These are phyloP conservation scores for Kwoniella shandongensis DNA, from an alignment of 768 basidiomycete genomes.

Conservation along the genomic window DNA sequence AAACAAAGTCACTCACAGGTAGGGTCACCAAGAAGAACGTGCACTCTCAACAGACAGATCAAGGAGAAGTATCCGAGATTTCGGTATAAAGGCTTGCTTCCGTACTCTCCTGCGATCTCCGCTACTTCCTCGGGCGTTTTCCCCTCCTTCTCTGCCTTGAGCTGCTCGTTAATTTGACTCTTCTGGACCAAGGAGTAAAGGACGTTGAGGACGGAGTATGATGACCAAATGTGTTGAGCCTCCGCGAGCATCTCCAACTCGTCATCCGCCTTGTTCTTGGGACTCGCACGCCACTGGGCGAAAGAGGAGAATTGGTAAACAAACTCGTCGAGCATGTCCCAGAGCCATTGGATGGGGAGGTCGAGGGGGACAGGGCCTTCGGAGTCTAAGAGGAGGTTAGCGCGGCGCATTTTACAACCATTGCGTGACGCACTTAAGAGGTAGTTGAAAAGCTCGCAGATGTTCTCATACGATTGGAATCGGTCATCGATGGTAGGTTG, in stretches of 20 bases:
- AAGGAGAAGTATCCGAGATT: conserved; percentile 97
- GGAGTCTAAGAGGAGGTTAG: conserved; percentile 63
- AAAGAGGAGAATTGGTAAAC: conserved; percentile 99
- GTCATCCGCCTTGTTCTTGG: conserved; percentile 78
- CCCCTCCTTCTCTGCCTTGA: conserved; percentile 75
- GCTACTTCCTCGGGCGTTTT: conserved; percentile 78
- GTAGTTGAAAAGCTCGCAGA: conserved; percentile 97
- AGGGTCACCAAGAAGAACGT: conserved; percentile 85
- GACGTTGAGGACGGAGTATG: conserved; percentile 96
- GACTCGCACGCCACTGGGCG: conserved; percentile 79
- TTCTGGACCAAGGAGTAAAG: conserved; percentile 98
- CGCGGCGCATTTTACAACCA: not conserved
- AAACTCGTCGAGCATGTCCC: conserved; percentile 58
- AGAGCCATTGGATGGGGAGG: conserved; percentile 95
- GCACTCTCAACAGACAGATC: conserved; percentile 90
- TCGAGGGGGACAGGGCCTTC: conserved; percentile 91
- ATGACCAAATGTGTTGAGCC: conserved; percentile 78
- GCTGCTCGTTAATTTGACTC: conserved; percentile 89
- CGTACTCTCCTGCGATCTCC: conserved; percentile 90
- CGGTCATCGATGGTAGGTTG: conserved; percentile 95
- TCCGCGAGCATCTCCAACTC: conserved; percentile 72
- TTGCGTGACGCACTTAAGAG: conserved; percentile 69
- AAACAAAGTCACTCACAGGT: conserved; percentile 44
- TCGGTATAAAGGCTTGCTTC: conserved; percentile 81
- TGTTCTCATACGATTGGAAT: conserved; percentile 87